These are phyloP conservation scores for Hericium rajendrae DNA, from an alignment of 768 basidiomycete species.

Conservation along the genomic window DNA sequence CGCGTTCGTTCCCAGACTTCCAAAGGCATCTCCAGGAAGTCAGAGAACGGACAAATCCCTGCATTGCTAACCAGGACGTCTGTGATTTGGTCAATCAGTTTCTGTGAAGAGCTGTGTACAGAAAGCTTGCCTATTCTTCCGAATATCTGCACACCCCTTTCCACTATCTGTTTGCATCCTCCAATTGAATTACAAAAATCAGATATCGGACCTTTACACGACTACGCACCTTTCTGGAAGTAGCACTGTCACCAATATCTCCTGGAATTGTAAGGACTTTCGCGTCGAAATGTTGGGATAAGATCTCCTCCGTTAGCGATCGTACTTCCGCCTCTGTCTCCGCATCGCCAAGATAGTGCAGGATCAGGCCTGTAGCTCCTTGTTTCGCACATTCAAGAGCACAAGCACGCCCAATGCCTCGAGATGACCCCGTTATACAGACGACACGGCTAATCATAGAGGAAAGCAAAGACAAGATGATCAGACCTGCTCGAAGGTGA, in stretches of 20 bases:
- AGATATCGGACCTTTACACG: not conserved
- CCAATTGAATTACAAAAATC: not conserved
- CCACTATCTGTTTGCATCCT: conserved; percentile 40
- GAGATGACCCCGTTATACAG: conserved; percentile 63
- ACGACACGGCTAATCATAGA: conserved; percentile 60
- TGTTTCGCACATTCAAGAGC: conserved; percentile 57
- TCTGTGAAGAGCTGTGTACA: not conserved
- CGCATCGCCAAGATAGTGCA: conserved; percentile 60
- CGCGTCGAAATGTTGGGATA: conserved; percentile 24
- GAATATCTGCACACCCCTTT: conserved; percentile 47
- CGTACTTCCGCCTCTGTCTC: conserved; percentile 41
- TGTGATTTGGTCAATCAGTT: conserved; percentile 4
- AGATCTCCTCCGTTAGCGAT: conserved; percentile 37
- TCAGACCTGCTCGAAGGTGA: too few relatives aligned
- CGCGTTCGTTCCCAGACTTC: conserved; percentile 56
- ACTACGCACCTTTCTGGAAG: conserved; percentile 40
- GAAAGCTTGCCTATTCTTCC: conserved; percentile 45
- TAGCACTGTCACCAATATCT: conserved; percentile 52
- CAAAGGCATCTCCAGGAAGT: conserved; percentile 62
- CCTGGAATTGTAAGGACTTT: conserved; percentile 46
- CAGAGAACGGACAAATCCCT: conserved; percentile 70
- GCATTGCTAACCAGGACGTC: conserved; percentile 48
- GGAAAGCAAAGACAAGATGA: conserved; percentile 29
- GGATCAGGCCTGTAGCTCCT: conserved; percentile 50
- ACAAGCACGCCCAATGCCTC: conserved; percentile 66